Conservation (phyloP, 2,329 filamentous ascomycete genomes). For the Achaetomium macrosporum region DNA sequence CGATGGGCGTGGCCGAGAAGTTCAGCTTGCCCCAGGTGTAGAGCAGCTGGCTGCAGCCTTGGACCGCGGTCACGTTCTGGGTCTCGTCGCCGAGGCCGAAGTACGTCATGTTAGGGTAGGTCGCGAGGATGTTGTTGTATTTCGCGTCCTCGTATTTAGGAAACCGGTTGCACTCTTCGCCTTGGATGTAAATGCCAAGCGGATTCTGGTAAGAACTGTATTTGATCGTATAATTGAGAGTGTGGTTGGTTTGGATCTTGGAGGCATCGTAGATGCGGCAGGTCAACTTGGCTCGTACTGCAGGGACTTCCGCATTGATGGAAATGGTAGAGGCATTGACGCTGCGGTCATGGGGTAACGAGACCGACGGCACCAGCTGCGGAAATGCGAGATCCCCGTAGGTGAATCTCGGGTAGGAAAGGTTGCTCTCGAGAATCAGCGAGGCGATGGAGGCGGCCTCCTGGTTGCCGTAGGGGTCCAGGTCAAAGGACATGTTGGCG, state of each 20-base stretch:
- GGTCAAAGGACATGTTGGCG: not conserved
- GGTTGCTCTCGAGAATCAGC: not conserved
- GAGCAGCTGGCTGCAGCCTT: slow-evolving; percentile 4
- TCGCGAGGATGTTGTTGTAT: slow-evolving; percentile 1
- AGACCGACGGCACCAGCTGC: not conserved
- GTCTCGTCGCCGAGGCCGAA: not conserved
- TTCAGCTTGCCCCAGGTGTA: slow-evolving; percentile 6
- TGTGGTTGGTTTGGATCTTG: not conserved
- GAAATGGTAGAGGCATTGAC: not conserved
- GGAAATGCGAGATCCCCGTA: slow-evolving; percentile 2
- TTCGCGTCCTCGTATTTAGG: not conserved
- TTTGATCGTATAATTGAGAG: not conserved
- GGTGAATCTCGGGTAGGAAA: not conserved
- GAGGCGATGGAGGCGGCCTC: not conserved
- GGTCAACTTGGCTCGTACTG: not conserved
- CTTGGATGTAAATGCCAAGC: not conserved
- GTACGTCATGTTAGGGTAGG: slow-evolving; percentile 2
- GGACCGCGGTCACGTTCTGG: not conserved
- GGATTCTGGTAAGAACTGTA: not conserved
- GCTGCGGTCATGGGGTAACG: not conserved
- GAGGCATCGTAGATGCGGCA: slow-evolving; percentile 1
- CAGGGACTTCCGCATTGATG: not conserved
- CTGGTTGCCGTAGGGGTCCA: not conserved
- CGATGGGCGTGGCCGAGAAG: not conserved
- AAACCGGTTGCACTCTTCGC: slow-evolving; percentile 1